Base-by-base conservation (phyloP, 257 asterid genomes). In the Jacaranda mimosifolia region DNA sequence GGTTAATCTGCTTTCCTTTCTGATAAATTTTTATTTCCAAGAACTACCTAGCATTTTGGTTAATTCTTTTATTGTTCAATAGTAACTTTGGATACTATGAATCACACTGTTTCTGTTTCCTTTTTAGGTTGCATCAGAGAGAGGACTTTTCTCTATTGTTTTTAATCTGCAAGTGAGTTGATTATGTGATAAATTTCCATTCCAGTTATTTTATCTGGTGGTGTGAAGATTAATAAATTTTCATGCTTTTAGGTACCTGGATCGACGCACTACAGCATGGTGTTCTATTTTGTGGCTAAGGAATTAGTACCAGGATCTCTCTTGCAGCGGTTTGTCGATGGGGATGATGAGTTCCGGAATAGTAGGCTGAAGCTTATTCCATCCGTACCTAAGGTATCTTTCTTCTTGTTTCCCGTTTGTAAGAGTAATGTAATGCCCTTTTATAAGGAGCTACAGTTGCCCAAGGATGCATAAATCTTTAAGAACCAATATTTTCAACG, bases 191-290 rank as follows among this genome's bases (percentile, higher is more conserved):
- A 36, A 53, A 35, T 81, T 77, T 70, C 57, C 63, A 7, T 80
- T 80, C 66, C 67, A 67, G 18, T 80, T 38, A 60, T 72, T 68
- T 57, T 43, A 32, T 86, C 51, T 53, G 62, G 63, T 48, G 38
- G 67, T 49, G 63, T 83, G 59, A 17, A 65, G 17, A 71, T 18
- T 69, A 58, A 67, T 67, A 42, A 81, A 42, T 17, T n/a, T 72
- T 36, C 75, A 76, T 75, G 75, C 77, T 72, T 75, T 19, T 55
- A 96, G 99, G 97, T 96, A 63, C 99, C 99, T 77, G 98, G 96
- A 73, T 89, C 99, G 39, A 96, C 93, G 49, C 97, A 93, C 86
- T 96, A 96, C 91, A 96, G 99, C 89, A 93, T 96, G 99, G 90
- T 96, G 77, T 96, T 93, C 83, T 96, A 96, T 82, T 93, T 91